A percentile compares a stretch with the other conserved stretches of the same genome.
Conservation (phyloP, 2,329 filamentous ascomycete genomes). For the Exophiala lecanii-corni region DNA sequence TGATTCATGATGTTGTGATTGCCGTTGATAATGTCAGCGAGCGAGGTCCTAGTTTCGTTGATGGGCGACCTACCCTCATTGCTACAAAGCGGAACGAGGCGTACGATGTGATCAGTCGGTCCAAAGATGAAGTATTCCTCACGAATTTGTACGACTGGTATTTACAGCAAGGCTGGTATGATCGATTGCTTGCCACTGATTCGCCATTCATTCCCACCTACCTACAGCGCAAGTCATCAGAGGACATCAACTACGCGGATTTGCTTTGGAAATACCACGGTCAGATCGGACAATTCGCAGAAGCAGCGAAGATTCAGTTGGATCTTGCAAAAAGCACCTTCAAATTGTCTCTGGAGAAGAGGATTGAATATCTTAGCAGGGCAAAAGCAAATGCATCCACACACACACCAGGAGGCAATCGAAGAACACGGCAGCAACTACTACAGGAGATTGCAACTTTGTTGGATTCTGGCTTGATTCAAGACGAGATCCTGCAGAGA, state of each 20-base stretch:
- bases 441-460: slow-evolving; percentile 80
- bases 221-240: slow-evolving; percentile 68
- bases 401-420: slow-evolving; percentile 67
- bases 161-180: slow-evolving; percentile 74
- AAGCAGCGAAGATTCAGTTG: slow-evolving; percentile 82
- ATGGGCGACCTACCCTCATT: slow-evolving; percentile 71
- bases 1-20: slow-evolving; percentile 78
- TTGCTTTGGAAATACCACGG: slow-evolving; percentile 90
- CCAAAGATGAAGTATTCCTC: slow-evolving; percentile 89
- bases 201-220: slow-evolving; percentile 85
- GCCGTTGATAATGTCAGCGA: slow-evolving; percentile 69
- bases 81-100: slow-evolving; percentile 80
- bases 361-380: slow-evolving; percentile 83
- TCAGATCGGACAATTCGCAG: slow-evolving; percentile 74
- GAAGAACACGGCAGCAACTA: slow-evolving; percentile 77
- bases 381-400: slow-evolving; percentile 92
- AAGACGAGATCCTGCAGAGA: slow-evolving; percentile 81
- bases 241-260: slow-evolving; percentile 75
- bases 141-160: slow-evolving; percentile 99
- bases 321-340: slow-evolving; percentile 82
- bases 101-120: slow-evolving; percentile 82
- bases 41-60: slow-evolving; percentile 65
- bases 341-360: slow-evolving; percentile 69
- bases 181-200: slow-evolving; percentile 77
- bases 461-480: slow-evolving; percentile 89